Percentiles rank a stretch among this genome's conserved stretches.
phyloP scores from a whole-genome alignment of 129 eudicot genomes.

The Artemisia tridentata region DNA sequence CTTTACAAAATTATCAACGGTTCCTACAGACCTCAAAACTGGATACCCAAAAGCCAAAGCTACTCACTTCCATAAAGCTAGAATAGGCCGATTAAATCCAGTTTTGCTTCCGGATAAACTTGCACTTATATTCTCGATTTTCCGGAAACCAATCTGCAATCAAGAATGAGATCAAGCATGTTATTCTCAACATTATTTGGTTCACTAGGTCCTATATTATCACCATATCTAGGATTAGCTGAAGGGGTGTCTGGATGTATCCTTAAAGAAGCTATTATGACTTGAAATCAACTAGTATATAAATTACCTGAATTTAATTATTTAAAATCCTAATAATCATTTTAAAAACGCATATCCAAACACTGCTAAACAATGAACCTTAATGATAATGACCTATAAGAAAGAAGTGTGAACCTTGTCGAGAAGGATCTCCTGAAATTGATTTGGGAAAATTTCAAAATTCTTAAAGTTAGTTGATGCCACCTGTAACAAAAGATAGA shows the following conservation, averaged over 20 bases:
- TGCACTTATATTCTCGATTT: conserved; percentile 58
- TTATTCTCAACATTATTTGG: conserved; percentile 2
- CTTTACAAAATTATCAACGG: conserved; percentile 13
- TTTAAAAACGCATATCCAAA: not conserved
- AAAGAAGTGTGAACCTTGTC: conserved; percentile 63
- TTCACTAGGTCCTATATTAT: not conserved
- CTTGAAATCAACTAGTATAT: not conserved
- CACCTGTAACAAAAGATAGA: conserved; percentile 45
- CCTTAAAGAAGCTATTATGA: not conserved
- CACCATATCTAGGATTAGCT: not conserved
- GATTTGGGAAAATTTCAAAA: conserved; percentile 48
- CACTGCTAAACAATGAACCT: no score
- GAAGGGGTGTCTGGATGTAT: not conserved
- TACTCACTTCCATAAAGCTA: conserved; percentile 83
- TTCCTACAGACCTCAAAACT: conserved; percentile 23
- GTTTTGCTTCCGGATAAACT: conserved; percentile 55
- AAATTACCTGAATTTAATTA: no score
- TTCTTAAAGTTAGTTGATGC: conserved; percentile 52
- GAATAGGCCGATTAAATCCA: conserved; percentile 76
- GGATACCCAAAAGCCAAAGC: conserved; percentile 22
- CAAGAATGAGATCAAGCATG: not conserved
- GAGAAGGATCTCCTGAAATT: conserved; percentile 78
- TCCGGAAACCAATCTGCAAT: conserved; percentile 85
- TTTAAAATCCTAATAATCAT: no score
- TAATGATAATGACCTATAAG: no score